Evolutionary conservation across 352 stramenopile genomes (phyloP).

Genomic region (Phytopythium montanum): DNA sequence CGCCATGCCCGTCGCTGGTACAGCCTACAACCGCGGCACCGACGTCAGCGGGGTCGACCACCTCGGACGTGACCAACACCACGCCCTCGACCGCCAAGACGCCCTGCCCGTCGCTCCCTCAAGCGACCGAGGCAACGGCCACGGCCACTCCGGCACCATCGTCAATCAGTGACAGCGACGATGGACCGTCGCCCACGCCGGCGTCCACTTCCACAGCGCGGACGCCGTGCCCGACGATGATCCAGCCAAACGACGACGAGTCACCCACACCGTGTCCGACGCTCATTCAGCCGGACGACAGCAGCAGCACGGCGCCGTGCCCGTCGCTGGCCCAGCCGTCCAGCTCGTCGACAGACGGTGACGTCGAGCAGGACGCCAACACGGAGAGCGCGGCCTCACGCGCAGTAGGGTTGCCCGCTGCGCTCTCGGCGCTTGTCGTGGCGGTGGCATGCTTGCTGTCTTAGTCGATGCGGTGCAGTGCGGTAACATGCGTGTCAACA

Average conservation of each 20-base stretch:
- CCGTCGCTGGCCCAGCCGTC: conserved; percentile 26
- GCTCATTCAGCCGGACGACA: conserved; percentile 17
- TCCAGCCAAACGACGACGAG: conserved; percentile 13
- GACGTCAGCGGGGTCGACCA: conserved; percentile 16
- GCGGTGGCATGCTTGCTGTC: conserved; percentile 36
- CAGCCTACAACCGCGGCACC: conserved; percentile 4
- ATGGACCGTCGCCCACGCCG: conserved; percentile 4
- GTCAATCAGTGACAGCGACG: conserved; percentile 13
- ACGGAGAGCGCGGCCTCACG: conserved; percentile 29
- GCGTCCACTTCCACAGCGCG: conserved; percentile 13
- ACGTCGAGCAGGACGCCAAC: conserved; percentile 23
- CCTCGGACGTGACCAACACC: conserved; percentile 10
- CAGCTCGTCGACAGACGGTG: conserved; percentile 9
- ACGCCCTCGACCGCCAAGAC: conserved; percentile 15
- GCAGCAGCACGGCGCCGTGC: conserved; percentile 14
- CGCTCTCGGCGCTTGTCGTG: conserved; percentile 22
- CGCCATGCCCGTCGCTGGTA: conserved; percentile 9
- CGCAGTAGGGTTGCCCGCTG: not conserved
- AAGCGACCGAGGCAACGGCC: conserved; percentile 14
- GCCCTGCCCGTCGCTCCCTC: conserved; percentile 27
- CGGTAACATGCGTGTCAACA: no score
- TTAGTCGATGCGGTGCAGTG: no score
- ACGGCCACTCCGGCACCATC: conserved; percentile 20
- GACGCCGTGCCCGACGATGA: conserved; percentile 21
- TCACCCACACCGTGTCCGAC: conserved; percentile 17